These are phyloP conservation scores for Tothia fuscella DNA, from an alignment of 2,329 filamentous ascomycete genomes.

Conservation along the genomic window DNA sequence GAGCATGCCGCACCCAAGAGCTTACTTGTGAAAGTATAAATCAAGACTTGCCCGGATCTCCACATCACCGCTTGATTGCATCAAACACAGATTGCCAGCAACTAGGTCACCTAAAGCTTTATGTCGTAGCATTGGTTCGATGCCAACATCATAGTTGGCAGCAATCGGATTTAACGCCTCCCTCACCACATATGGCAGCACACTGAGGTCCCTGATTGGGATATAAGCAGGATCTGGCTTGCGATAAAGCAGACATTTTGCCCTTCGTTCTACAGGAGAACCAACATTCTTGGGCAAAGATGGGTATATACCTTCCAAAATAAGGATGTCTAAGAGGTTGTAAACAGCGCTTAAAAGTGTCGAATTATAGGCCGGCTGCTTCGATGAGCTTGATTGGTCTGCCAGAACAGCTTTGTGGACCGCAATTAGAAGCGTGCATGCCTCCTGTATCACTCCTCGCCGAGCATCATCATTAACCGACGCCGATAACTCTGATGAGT, in stretches of 20 bases:
- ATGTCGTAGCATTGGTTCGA: conserved; percentile 7
- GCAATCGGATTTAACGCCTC: not conserved
- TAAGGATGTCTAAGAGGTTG: conserved; percentile 25
- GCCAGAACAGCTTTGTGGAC: conserved; percentile 12
- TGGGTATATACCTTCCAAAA: conserved; percentile 23
- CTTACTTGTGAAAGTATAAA: conserved; percentile 7
- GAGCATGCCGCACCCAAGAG: too few species aligned
- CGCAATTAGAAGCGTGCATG: conserved; percentile 20
- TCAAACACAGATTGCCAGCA: not conserved
- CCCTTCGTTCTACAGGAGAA: conserved; percentile 20
- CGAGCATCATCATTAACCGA: conserved; percentile 2
- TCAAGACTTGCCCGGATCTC: not conserved
- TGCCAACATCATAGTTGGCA: not conserved
- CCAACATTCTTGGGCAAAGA: conserved; percentile 22
- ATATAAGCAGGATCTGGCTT: conserved; percentile 5
- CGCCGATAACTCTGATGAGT: not conserved
- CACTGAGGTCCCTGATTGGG: not conserved
- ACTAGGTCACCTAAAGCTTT: conserved; percentile 1
- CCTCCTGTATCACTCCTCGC: not conserved
- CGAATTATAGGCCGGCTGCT: conserved; percentile 25
- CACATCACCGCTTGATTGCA: not conserved
- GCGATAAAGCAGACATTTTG: conserved; percentile 17
- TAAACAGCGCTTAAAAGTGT: conserved; percentile 26
- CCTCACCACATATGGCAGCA: not conserved
- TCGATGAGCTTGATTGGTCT: conserved; percentile 8